Base-by-base conservation (phyloP, 2,329 filamentous ascomycete species). In the Penicillium brasilianum region DNA sequence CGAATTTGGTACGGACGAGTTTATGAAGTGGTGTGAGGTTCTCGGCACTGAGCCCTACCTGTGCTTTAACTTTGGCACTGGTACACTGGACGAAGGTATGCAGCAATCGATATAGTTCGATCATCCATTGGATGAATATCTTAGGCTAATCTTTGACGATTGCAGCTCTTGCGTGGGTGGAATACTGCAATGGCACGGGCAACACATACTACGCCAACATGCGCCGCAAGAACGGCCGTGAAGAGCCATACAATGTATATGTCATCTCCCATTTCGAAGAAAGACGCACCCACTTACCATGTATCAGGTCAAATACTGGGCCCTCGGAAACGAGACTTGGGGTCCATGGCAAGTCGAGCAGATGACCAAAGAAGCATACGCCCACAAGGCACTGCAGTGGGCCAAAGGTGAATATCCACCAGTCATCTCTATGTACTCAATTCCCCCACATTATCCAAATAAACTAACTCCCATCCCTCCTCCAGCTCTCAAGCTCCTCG, bases 151-250 rank as follows among this genome's bases (percentile, higher is more conserved):
- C 13, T 20, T 36, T 34, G 5, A 14, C 20, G n/a, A 43, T 32
- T 56, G 7, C 51, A 85, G 85, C 85, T 37, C 82, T 94, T 34
- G 90, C 84, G 11, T 95, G 91, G 91, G 82, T 95, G 20, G 91
- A 95, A 73, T 95, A 95, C 80, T 95, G 92, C 81, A 95, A 95
- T 78, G 88, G 87, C 2, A 86, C 84, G n/a, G 82, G 84, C 58
- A 85, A 93, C 76, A 93, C 90, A 10, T 85, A 94, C 81, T 95
- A 92, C 74, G 91, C 91, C 64, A 93, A 94, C 72, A 81, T 93
- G 53, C 87, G 92, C 34, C 85, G 91, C 13, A 83, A 89, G 69
- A 89, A 95, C 76, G 91, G 91, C 11, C 88, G 86, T 34, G 83
- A 88, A 58, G 85, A 92, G 77, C 92, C 91, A 4, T 94, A 94